Conservation (phyloP, 768 basidiomycete species). For the Cystofilobasidium ferigula region DNA sequence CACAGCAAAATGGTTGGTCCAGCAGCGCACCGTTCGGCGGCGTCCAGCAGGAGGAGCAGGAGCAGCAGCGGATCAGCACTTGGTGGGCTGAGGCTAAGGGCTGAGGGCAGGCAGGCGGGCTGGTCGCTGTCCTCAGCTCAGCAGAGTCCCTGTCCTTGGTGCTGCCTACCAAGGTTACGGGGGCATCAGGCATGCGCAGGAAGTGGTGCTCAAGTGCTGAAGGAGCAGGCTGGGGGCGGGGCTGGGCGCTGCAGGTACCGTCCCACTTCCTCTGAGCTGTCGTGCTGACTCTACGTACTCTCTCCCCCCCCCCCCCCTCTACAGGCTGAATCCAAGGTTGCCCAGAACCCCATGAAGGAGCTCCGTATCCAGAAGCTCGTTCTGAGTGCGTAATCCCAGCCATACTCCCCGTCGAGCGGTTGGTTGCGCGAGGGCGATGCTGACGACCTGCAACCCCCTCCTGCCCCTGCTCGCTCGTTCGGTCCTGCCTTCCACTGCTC, state of each 20-base stretch:
- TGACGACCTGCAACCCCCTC: background rate
- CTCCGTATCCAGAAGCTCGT: constrained; percentile 95
- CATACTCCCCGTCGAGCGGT: background rate
- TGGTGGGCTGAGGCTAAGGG: background rate
- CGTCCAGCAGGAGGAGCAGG: background rate
- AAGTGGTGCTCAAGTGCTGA: too few species aligned
- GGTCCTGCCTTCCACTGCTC: background rate
- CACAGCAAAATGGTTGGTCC: constrained; percentile 9
- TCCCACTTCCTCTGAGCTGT: background rate
- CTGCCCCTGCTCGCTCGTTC: constrained; percentile 1
- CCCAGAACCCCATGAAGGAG: constrained; percentile 84
- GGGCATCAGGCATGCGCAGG: too few species aligned
- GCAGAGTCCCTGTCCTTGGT: too few species aligned
- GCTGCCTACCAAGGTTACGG: too few species aligned
- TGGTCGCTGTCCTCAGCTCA: too few species aligned
- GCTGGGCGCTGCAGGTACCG: background rate
- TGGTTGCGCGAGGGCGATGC: background rate
- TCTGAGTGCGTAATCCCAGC: constrained; percentile 65
- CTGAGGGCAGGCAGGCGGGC: too few species aligned
- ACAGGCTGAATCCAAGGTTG: constrained; percentile 40
- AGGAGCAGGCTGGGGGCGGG: background rate
- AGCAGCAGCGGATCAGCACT: background rate
- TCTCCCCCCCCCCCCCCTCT: background rate
- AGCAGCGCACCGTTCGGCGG: background rate
- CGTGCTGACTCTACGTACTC: constrained; percentile 2